A percentile compares a stretch with the other conserved stretches of the same genome.
Conservation (phyloP, 2,329 filamentous ascomycete species). For the Colletotrichum sublineola region DNA sequence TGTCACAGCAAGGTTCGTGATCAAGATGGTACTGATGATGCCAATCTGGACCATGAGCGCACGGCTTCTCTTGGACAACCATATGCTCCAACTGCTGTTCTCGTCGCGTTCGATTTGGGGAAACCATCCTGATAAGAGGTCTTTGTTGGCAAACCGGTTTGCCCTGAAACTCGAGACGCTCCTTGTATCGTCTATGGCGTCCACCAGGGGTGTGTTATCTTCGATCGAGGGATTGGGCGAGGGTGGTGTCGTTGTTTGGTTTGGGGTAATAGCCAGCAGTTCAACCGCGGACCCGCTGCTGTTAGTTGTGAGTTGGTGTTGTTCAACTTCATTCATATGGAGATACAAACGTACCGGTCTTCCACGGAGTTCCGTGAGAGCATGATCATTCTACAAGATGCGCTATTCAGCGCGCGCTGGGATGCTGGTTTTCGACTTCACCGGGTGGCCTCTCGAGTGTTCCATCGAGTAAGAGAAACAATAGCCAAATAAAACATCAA, state of each 20-base stretch:
- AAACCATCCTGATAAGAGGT: conserved; percentile 43
- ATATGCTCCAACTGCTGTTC: conserved; percentile 41
- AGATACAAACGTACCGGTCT: background rate
- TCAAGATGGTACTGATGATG: conserved; percentile 46
- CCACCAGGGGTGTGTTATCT: background rate
- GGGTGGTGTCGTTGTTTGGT: background rate
- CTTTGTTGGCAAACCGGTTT: background rate
- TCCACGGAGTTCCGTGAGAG: background rate
- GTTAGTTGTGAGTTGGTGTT: background rate
- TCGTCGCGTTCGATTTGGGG: conserved; percentile 44
- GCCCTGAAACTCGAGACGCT: background rate
- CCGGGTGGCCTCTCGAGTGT: background rate
- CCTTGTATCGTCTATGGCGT: background rate
- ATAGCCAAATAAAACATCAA: background rate
- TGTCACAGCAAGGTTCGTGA: conserved; percentile 44
- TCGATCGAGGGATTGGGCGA: background rate
- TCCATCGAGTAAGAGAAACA: background rate
- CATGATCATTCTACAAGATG: background rate
- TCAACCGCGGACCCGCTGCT: background rate
- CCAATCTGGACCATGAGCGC: conserved; percentile 45
- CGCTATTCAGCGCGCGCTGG: background rate
- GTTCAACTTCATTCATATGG: background rate
- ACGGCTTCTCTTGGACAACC: conserved; percentile 43
- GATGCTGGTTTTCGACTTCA: background rate
- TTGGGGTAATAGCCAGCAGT: background rate